phyloP scores from a whole-genome alignment of 2,329 filamentous ascomycete species.

The Arachnomyces sp. region DNA sequence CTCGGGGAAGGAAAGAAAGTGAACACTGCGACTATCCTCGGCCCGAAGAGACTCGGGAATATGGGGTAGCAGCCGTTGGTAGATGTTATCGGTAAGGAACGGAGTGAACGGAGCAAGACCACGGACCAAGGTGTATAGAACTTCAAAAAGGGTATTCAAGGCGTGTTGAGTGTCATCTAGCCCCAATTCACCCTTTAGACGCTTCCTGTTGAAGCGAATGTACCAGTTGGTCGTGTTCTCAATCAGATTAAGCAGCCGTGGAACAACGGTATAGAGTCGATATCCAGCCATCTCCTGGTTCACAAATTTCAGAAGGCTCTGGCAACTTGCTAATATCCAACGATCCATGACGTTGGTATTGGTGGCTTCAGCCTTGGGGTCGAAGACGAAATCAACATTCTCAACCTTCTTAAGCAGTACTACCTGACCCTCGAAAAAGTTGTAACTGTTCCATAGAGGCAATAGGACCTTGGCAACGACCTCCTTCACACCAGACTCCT shows the following conservation, averaged over 20 bases:
- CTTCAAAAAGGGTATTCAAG: constrained; percentile 88
- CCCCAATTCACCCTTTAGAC: constrained; percentile 83
- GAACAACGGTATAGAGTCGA: constrained; percentile 84
- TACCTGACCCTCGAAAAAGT: constrained; percentile 89
- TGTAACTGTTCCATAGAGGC: constrained; percentile 92
- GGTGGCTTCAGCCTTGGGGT: constrained; percentile 62
- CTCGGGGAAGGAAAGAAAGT: constrained; percentile 85
- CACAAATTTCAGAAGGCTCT: constrained; percentile 83
- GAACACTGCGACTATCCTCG: constrained; percentile 74
- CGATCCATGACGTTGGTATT: constrained; percentile 92
- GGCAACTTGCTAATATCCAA: constrained; percentile 89
- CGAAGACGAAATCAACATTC: constrained; percentile 66
- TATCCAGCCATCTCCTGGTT: constrained; percentile 83
- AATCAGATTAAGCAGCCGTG: constrained; percentile 70
- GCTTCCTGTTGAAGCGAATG: constrained; percentile 85
- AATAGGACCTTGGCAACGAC: constrained; percentile 86
- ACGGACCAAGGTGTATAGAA: constrained; percentile 79
- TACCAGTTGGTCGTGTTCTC: constrained; percentile 99
- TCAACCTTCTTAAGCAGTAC: constrained; percentile 78
- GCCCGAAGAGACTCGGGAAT: constrained; percentile 64
- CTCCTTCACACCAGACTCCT: constrained; percentile 86
- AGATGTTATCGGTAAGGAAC: constrained; percentile 93
- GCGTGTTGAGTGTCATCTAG: constrained; percentile 80
- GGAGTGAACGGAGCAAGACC: constrained; percentile 91
- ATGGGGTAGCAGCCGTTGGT: constrained; percentile 69